Base-by-base conservation (phyloP, 2,329 filamentous ascomycete species). In the Trichoderma afroharzianum region DNA sequence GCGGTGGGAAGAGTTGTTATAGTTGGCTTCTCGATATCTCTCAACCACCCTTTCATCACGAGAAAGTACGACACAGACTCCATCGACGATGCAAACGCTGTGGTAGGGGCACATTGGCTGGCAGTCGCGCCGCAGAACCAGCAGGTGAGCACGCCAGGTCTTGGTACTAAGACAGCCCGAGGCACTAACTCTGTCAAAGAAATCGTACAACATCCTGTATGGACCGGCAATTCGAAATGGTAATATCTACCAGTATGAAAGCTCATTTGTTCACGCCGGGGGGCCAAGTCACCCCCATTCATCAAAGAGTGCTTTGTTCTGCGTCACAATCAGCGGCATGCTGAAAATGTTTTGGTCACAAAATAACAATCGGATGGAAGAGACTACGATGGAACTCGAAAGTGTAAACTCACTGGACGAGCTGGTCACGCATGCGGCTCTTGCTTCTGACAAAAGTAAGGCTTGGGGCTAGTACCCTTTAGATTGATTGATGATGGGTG, bases 91-190 rank as follows among this genome's bases (percentile, higher is more conserved):
- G 85, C 93, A 47, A 90, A 92, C 74, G 88, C 91, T 63, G 85
- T 97, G 6, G 93, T 97, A 7, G 96, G 95, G 4, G 88, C 94
- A 79, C 92, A 93, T 81, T 99, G 96, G 96, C 84, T 98, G 69
- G 84, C 86, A n/a, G 84, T 90, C 28, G 83, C 87, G 32, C 85
- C 87, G 4, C 77, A 78, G n/a, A 79, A 79, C 76, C 81, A 82
- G 75, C 81, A 84, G 77, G 80, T 81, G 72, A 70, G 74, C 28
- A 14, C 12, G 5, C 21, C 39, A 15, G 8, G 12, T 14, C 7
- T 36, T n/a, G 12, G 39, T 7, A 4, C 4, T 12, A 9, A 28
- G 36, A 15, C 9, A 14, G 12, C 15, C 8, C 7, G 26, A 62
- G 39, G n/a, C 26, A 32, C 55, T 73, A 63, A 76, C 70, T 15